Evolutionary conservation across 108 stramenopile species (phyloP).

Genomic region (Nitzschia putrida): DNA sequence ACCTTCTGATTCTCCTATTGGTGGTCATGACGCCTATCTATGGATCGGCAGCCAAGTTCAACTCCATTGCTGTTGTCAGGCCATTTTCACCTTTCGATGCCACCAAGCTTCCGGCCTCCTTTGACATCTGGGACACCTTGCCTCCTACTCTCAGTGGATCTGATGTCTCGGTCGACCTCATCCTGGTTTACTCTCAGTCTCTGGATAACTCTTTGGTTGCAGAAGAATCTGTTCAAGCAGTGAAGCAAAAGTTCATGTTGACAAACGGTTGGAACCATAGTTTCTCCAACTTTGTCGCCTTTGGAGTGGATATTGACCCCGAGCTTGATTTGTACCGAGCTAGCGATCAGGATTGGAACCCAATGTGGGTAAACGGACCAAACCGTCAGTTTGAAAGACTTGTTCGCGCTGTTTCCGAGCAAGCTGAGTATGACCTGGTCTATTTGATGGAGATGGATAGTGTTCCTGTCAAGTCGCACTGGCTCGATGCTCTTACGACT

Average conservation of each 20-base stretch:
- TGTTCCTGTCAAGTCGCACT: constrained; percentile 61
- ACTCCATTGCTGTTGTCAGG: constrained; percentile 26
- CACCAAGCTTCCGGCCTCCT: constrained; percentile 10
- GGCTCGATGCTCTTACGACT: constrained; percentile 64
- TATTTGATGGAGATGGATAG: constrained; percentile 76
- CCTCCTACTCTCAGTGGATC: constrained; percentile 22
- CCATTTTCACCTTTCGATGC: constrained; percentile 29
- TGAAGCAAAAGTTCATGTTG: constrained; percentile 61
- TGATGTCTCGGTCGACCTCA: constrained; percentile 46
- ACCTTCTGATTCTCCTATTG: too few species aligned
- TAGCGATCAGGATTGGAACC: constrained; percentile 51
- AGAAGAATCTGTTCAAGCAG: constrained; percentile 47
- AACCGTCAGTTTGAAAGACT: constrained; percentile 74
- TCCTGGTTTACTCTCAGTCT: constrained; percentile 70
- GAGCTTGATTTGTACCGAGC: constrained; percentile 53
- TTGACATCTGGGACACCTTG: constrained; percentile 31
- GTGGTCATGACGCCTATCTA: too few species aligned
- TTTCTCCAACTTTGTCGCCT: constrained; percentile 63
- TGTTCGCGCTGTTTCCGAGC: constrained; percentile 60
- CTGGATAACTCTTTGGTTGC: constrained; percentile 49
- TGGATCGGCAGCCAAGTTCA: not conserved
- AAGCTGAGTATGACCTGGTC: constrained; percentile 64
- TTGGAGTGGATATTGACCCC: constrained; percentile 67
- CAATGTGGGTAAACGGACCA: constrained; percentile 80
- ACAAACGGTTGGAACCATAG: constrained; percentile 67